These are phyloP conservation scores for Pseudoscleropodium purum DNA, from an alignment of 225 moss, liverwort and hornwort genomes.

Conservation along the genomic window DNA sequence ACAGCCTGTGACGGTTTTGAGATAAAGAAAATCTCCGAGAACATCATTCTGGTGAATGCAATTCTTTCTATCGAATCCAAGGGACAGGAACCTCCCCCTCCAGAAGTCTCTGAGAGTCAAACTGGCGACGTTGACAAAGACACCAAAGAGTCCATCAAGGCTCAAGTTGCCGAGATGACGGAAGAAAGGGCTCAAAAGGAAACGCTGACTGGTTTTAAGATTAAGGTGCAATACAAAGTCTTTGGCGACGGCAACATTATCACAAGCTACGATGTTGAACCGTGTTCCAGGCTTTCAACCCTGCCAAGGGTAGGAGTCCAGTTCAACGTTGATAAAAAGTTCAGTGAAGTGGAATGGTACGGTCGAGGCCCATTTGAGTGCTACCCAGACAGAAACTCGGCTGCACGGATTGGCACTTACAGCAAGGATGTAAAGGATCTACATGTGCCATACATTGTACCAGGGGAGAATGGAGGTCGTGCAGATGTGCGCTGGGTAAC, in stretches of 20 bases:
- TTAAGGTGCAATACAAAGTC: constrained; percentile 60
- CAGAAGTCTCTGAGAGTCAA: constrained; percentile 52
- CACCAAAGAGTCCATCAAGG: constrained; percentile 5
- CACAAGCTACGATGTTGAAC: constrained; percentile 47
- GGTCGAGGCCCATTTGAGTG: constrained; percentile 96
- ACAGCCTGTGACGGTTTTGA: constrained; percentile 25
- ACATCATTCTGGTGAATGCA: constrained; percentile 28
- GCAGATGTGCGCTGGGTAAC: constrained; percentile 87
- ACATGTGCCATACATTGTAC: constrained; percentile 87
- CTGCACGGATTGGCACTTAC: constrained; percentile 63
- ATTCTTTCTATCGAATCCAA: constrained; percentile 42
- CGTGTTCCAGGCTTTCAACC: constrained; percentile 34
- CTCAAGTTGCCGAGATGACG: constrained; percentile 10
- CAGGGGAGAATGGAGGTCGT: constrained; percentile 85
- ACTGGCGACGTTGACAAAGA: constrained; percentile 32
- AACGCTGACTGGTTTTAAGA: constrained; percentile 31
- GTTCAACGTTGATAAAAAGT: constrained; percentile 50
- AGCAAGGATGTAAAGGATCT: constrained; percentile 52
- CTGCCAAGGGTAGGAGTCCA: constrained; percentile 83
- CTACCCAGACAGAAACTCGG: constrained; percentile 87
- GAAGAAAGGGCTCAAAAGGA: constrained; percentile 6
- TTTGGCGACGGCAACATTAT: constrained; percentile 64
- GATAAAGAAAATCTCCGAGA: constrained; percentile 15
- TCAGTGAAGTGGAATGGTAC: constrained; percentile 68
- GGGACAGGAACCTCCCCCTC: constrained; percentile 24